A percentile compares a stretch with the other conserved stretches of the same genome.
Evolutionary conservation across 2,329 filamentous ascomycete species (phyloP).

Genomic region (Mycosphaerella sp.): DNA sequence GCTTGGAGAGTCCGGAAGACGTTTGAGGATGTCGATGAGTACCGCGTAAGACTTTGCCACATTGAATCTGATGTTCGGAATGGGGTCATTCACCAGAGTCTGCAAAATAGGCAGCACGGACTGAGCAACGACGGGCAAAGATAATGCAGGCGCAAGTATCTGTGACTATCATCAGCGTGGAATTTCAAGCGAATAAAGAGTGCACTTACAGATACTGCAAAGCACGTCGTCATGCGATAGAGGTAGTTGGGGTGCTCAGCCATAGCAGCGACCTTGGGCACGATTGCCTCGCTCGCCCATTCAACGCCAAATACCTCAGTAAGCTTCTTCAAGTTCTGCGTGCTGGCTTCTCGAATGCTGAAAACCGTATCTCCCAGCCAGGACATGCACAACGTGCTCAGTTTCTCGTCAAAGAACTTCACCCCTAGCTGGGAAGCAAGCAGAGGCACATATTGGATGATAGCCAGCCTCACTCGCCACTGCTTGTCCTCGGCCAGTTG

Average conservation of each 20-base stretch:
- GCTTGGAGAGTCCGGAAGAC: conserved; percentile 71
- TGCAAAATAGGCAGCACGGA: conserved; percentile 95
- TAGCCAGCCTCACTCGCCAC: conserved; percentile 94
- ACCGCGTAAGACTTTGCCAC: conserved; percentile 95
- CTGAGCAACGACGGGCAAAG: conserved; percentile 83
- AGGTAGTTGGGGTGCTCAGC: conserved; percentile 97
- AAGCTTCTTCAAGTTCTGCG: conserved; percentile 94
- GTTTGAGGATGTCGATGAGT: conserved; percentile 83
- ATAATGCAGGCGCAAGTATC: conserved; percentile 91
- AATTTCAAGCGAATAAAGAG: neutral
- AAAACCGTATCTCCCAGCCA: conserved; percentile 99
- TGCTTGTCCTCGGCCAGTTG: conserved; percentile 98
- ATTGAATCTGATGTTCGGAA: conserved; percentile 99
- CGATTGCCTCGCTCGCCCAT: conserved; percentile 94
- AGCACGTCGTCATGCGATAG: conserved; percentile 99
- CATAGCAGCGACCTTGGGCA: conserved; percentile 98
- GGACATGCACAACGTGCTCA: conserved; percentile 92
- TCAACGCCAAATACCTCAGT: conserved; percentile 98
- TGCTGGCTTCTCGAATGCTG: conserved; percentile 95
- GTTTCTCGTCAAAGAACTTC: conserved; percentile 96
- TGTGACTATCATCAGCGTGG: conserved; percentile 37
- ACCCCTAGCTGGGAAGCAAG: conserved; percentile 93
- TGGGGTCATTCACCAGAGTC: conserved; percentile 86
- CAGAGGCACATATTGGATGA: conserved; percentile 98
- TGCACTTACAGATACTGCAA: conserved; percentile 83